Evolutionary conservation across 768 basidiomycete species (phyloP).

Genomic region (Rhizopogon roseolus): DNA sequence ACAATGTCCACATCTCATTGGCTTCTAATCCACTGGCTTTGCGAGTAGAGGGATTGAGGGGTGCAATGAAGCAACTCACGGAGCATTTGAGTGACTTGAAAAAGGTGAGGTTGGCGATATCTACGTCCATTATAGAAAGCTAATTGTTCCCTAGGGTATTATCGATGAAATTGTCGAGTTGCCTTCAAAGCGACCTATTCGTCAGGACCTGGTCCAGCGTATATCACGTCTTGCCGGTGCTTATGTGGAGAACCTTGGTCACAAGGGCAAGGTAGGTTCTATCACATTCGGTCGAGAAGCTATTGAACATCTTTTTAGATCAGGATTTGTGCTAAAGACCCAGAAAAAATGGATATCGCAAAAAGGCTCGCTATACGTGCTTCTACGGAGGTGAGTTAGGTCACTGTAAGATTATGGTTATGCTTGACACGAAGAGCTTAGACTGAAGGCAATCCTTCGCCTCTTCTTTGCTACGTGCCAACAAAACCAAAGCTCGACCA

Average conservation of each 20-base stretch:
- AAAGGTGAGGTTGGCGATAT: constrained; percentile 32
- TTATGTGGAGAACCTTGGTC: constrained; percentile 49
- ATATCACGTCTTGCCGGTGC: constrained; percentile 70
- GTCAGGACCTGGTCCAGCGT: constrained; percentile 44
- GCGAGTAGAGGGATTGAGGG: constrained; percentile 53
- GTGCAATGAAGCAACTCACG: constrained; percentile 42
- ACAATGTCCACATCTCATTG: constrained; percentile 60
- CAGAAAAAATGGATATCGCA: constrained; percentile 35
- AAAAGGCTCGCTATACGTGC: constrained; percentile 50
- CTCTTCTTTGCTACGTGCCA: constrained; percentile 27
- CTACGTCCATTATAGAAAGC: background rate
- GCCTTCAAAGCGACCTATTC: constrained; percentile 40
- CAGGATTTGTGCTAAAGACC: constrained; percentile 47
- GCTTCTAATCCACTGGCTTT: constrained; percentile 51
- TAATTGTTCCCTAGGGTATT: constrained; percentile 13
- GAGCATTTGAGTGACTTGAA: constrained; percentile 45
- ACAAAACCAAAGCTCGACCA: constrained; percentile 20
- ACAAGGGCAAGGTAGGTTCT: constrained; percentile 39
- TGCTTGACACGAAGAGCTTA: background rate
- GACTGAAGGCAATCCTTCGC: background rate
- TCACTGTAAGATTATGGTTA: background rate
- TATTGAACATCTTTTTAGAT: constrained; percentile 33
- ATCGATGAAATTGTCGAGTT: constrained; percentile 34
- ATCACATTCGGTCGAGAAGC: background rate
- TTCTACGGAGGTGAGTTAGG: constrained; percentile 42